Evolutionary conservation across 257 asterid species (phyloP).

Genomic region (Solanum bulbocastanum): DNA sequence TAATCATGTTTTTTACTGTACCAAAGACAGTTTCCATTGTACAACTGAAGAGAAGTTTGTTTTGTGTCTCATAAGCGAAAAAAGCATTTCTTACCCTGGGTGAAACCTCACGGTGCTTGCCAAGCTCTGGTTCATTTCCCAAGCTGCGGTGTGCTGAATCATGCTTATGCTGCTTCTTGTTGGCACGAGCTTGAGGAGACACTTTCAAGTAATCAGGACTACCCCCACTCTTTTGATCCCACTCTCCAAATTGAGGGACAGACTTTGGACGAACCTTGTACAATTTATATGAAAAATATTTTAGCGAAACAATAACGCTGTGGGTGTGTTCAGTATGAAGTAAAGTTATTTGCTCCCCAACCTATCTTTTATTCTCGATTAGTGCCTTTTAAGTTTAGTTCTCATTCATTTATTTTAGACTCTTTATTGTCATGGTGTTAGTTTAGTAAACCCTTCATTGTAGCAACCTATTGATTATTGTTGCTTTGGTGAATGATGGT

Average conservation of each 20-base stretch:
- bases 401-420: not conserved
- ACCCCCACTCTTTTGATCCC: slow-evolving; percentile 27
- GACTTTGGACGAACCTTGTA: slow-evolving; percentile 10
- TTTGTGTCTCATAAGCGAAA: not conserved
- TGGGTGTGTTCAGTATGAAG: not conserved
- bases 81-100: not conserved
- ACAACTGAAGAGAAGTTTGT: not conserved
- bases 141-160: slow-evolving; percentile 14
- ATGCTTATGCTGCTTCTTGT: slow-evolving; percentile 24
- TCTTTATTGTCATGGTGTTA: not conserved
- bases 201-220: slow-evolving; percentile 30
- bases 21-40: not conserved
- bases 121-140: slow-evolving; percentile 29
- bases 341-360: not conserved
- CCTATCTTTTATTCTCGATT: not conserved
- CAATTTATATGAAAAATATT: not conserved
- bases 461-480: not conserved
- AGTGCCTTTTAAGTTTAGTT: not conserved
- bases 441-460: not conserved
- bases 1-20: not conserved
- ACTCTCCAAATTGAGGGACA: slow-evolving; percentile 45
- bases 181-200: slow-evolving; percentile 31
- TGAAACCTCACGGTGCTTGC: not conserved
- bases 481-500: not conserved
- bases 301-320: not conserved